Percentiles rank a stretch among this genome's conserved stretches.
phyloP scores from a whole-genome alignment of 768 basidiomycete genomes.

The Pleurotus platypus region DNA sequence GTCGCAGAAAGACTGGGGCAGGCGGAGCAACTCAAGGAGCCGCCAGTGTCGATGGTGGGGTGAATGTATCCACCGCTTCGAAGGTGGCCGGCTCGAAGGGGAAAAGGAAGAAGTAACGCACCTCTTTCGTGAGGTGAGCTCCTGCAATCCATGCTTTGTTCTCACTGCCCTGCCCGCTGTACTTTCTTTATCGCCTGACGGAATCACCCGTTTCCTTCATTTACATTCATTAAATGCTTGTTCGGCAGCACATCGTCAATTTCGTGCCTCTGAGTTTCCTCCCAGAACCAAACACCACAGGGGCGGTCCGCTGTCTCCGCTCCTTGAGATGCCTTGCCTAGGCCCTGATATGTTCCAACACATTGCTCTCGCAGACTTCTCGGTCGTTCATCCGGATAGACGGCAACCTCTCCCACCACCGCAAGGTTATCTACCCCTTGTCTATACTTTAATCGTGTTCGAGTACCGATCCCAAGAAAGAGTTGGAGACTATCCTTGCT shows the following conservation, averaged over 20 bases:
- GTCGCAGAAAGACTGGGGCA: slow-evolving; percentile 46
- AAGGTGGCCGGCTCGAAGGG: slow-evolving; percentile 49
- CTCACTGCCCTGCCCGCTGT: neutral
- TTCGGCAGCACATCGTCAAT: neutral
- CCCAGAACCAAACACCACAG: neutral
- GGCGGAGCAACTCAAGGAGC: slow-evolving; percentile 66
- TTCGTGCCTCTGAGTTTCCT: neutral
- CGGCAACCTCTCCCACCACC: neutral
- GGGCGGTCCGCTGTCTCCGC: neutral
- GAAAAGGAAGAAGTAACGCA: slow-evolving; percentile 62
- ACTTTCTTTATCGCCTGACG: slow-evolving; percentile 20
- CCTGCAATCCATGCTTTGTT: neutral
- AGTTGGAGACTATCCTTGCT: neutral
- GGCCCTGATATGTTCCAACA: neutral
- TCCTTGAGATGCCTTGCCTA: neutral
- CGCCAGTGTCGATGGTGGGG: slow-evolving; percentile 33
- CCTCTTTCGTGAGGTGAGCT: slow-evolving; percentile 1
- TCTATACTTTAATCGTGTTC: neutral
- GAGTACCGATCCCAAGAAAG: neutral
- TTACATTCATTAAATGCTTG: neutral
- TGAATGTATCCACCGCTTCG: slow-evolving; percentile 23
- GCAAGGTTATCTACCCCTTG: neutral
- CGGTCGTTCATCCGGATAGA: neutral
- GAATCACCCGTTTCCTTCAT: slow-evolving; percentile 13
- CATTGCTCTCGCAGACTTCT: neutral